These are phyloP conservation scores for Carex sylvatica DNA, from an alignment of 202 grass and related monocot genomes.

Conservation along the genomic window DNA sequence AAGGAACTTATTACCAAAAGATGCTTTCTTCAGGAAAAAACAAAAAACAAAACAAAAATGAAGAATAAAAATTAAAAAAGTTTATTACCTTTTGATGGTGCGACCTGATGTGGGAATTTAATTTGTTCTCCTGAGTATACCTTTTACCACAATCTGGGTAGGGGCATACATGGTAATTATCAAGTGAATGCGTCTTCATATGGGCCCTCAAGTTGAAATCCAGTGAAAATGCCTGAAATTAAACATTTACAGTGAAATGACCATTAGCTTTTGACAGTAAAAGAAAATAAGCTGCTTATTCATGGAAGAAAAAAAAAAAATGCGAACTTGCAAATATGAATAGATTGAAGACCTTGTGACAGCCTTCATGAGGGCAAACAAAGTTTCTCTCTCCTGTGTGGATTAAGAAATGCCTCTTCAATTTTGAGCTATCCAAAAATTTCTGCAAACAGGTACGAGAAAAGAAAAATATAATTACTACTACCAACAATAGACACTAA, in stretches of 20 bases:
- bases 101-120: conserved; percentile 75
- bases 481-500: neutral
- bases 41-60: neutral
- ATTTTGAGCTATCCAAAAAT: conserved; percentile 95
- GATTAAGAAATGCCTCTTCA: conserved; percentile 95
- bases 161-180: conserved; percentile 87
- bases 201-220: conserved; percentile 93
- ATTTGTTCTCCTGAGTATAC: conserved; percentile 83
- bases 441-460: conserved; percentile 56
- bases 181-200: conserved; percentile 83
- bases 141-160: conserved; percentile 76
- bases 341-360: conserved; percentile 62
- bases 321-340: neutral
- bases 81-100: conserved; percentile 73
- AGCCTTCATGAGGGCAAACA: conserved; percentile 82
- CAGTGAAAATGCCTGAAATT: conserved; percentile 89
- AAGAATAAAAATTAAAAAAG: neutral
- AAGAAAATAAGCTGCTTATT: neutral
- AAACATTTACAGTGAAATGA: conserved; percentile 36
- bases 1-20: neutral
- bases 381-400: conserved; percentile 94
- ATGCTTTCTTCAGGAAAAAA: neutral
- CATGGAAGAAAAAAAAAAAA: neutral
- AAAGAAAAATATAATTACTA: conserved; percentile 16
- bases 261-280: neutral